phyloP scores from a whole-genome alignment of 305 asterid genomes.

The Solanum hybrid region DNA sequence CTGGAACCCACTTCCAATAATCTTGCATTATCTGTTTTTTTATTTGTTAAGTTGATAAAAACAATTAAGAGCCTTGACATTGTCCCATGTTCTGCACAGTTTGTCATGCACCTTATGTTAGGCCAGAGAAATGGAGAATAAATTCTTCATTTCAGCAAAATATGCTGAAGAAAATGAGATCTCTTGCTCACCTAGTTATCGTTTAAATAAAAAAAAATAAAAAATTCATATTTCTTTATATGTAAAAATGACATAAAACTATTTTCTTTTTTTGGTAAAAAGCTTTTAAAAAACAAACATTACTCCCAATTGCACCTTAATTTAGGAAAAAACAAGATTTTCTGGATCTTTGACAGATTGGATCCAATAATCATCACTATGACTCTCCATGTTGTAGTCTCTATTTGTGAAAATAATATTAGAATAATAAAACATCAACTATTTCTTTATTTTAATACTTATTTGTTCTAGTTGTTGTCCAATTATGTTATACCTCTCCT shows the following conservation, averaged over 20 bases:
- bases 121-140: not conserved
- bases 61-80: not conserved
- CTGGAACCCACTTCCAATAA: not conserved
- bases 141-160: not conserved
- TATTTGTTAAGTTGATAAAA: not conserved
- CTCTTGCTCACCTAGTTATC: not conserved
- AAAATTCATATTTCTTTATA: too few species aligned
- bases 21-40: not conserved
- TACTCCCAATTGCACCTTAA: not conserved
- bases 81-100: not conserved
- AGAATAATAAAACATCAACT: not conserved
- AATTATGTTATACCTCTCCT: not conserved
- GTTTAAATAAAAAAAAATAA: too few species aligned
- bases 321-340: not conserved
- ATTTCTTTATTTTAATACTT: not conserved
- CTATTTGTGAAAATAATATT: not conserved
- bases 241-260: not conserved
- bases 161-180: fast-evolving
- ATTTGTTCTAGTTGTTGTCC: not conserved
- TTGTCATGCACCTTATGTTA: not conserved
- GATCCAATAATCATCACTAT: not conserved
- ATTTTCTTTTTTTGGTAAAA: not conserved
- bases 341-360: not conserved
- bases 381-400: not conserved
- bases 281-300: not conserved